These are phyloP conservation scores for Aspergillus brasiliensis DNA, from an alignment of 2,329 filamentous ascomycete genomes.

Conservation along the genomic window DNA sequence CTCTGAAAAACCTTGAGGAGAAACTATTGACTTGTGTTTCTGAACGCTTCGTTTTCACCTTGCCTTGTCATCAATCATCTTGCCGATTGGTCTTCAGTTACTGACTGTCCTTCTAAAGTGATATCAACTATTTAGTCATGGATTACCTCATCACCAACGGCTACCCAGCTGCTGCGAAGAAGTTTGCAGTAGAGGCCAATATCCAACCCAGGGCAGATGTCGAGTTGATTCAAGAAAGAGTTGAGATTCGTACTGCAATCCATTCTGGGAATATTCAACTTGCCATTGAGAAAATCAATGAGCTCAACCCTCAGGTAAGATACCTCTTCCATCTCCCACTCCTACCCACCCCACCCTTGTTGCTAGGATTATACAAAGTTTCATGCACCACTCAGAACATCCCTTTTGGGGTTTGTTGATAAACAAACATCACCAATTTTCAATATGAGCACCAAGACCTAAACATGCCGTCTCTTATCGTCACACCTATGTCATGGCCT, in stretches of 20 bases:
- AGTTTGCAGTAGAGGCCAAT: slow-evolving; percentile 93
- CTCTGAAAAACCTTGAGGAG: slow-evolving; percentile 97
- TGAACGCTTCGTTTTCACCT: slow-evolving; percentile 50
- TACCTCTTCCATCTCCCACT: slow-evolving; percentile 1
- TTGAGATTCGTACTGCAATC: slow-evolving; percentile 82
- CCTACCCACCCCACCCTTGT: slow-evolving; percentile 24
- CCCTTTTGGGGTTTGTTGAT: slow-evolving; percentile 86
- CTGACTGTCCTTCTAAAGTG: slow-evolving; percentile 58
- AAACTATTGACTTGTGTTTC: slow-evolving; percentile 78
- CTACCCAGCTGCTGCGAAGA: slow-evolving; percentile 87
- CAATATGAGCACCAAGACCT: slow-evolving; percentile 69
- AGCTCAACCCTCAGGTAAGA: slow-evolving; percentile 86
- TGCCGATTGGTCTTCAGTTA: slow-evolving; percentile 15
- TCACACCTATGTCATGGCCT: slow-evolving; percentile 15
- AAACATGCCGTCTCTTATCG: slow-evolving; percentile 13
- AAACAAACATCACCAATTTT: slow-evolving; percentile 75
- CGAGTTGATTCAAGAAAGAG: slow-evolving; percentile 72
- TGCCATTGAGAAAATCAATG: slow-evolving; percentile 85
- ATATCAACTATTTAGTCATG: slow-evolving; percentile 93
- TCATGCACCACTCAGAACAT: slow-evolving; percentile 99
- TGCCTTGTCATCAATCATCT: slow-evolving; percentile 1
- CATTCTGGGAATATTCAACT: slow-evolving; percentile 81
- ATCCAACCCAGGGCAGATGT: slow-evolving; percentile 72
- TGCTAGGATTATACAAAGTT: slow-evolving; percentile 91
- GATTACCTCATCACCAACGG: slow-evolving; percentile 97